Evolutionary conservation across 257 asterid species (phyloP).

Genomic region (Nicotiana undulata): DNA sequence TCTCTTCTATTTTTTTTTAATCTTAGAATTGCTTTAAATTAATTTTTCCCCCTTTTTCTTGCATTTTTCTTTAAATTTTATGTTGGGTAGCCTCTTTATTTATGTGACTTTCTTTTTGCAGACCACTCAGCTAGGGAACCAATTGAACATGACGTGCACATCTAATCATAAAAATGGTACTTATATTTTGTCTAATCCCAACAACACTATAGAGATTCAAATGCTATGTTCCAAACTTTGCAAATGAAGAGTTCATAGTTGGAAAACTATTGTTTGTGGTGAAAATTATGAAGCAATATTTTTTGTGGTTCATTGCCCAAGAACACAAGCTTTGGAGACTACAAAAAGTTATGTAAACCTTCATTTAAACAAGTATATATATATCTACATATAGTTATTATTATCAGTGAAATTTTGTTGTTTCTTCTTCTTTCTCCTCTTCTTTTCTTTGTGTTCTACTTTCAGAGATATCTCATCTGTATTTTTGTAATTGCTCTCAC

Average conservation of each 20-base stretch:
- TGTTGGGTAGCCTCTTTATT: not conserved
- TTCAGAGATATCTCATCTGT: too few species aligned
- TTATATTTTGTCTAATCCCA: constrained; percentile 25
- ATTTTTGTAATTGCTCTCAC: not conserved
- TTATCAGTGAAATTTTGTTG: not conserved
- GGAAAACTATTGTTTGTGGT: not conserved
- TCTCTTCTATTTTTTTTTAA: not conserved
- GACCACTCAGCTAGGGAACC: constrained; percentile 38
- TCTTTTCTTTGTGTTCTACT: not conserved
- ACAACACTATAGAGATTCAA: constrained; percentile 32
- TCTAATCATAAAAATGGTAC: constrained; percentile 33
- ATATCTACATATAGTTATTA: not conserved
- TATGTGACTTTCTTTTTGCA: constrained; percentile 16
- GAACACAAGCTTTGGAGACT: not conserved
- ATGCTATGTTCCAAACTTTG: constrained; percentile 62
- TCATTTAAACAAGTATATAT: not conserved
- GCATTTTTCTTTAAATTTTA: not conserved
- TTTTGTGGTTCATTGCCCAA: not conserved
- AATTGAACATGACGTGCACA: constrained; percentile 56
- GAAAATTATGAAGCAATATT: not conserved
- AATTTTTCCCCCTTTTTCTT: not conserved
- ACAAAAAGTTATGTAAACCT: not conserved
- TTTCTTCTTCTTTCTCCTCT: not conserved
- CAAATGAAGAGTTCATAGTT: constrained; percentile 17
- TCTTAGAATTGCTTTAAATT: not conserved